These are phyloP conservation scores for Salvia miltiorrhiza DNA, from an alignment of 257 asterid genomes.

Conservation along the genomic window DNA sequence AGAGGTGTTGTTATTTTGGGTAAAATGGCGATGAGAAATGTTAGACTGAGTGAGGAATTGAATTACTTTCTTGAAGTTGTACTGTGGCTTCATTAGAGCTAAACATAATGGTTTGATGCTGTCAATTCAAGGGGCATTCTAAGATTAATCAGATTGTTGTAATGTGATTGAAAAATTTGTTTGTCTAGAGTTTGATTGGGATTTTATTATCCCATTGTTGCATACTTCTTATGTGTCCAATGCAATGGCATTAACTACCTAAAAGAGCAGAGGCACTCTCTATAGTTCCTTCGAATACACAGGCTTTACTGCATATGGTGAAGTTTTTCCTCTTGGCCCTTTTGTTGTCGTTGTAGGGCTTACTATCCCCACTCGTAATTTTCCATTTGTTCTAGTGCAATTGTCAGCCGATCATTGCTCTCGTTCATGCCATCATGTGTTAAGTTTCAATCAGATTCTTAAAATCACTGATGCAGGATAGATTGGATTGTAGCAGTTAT, in stretches of 20 bases:
- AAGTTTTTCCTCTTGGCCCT: background rate
- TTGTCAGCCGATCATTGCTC: background rate
- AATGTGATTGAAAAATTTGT: background rate
- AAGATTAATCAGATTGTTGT: background rate
- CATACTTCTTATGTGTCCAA: background rate
- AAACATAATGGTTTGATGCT: background rate
- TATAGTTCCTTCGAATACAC: background rate
- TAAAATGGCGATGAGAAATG: background rate
- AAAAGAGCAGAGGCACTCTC: background rate
- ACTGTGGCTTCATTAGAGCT: background rate
- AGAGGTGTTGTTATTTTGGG: background rate
- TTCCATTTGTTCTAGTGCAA: background rate
- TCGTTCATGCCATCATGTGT: no score
- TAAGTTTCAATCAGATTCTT: background rate
- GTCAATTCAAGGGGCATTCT: background rate
- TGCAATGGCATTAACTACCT: background rate
- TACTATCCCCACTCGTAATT: background rate
- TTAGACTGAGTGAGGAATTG: conserved; percentile 3
- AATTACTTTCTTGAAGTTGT: conserved; percentile 3
- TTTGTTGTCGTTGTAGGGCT: background rate
- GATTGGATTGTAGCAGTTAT: background rate
- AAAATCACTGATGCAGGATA: background rate
- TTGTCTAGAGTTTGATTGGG: background rate
- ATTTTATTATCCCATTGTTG: background rate
- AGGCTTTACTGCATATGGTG: background rate